These are phyloP conservation scores for Aspergillus bertholletiae DNA, from an alignment of 495 filamentous ascomycete genomes.

Conservation along the genomic window DNA sequence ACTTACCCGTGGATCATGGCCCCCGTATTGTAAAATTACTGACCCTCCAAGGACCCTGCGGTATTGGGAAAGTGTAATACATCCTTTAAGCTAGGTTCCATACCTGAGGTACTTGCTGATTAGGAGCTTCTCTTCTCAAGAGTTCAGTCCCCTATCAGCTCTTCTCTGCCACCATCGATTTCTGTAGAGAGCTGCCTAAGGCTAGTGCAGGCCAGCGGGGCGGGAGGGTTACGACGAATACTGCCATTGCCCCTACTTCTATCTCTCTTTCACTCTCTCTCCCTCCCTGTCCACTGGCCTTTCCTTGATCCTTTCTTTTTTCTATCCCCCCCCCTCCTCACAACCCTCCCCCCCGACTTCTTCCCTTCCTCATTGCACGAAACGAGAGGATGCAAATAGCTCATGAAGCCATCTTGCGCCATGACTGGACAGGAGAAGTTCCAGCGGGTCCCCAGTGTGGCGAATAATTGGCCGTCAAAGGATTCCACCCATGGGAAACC, in stretches of 20 bases:
- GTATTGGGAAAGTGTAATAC: neutral
- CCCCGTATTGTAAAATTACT: neutral
- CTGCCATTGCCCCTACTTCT: no score
- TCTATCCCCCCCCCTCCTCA: no score
- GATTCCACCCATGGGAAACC: constrained; percentile 29
- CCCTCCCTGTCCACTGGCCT: neutral
- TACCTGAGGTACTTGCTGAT: no score
- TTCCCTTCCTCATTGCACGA: neutral
- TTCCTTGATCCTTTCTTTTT: neutral
- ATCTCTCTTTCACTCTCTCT: constrained; percentile 6
- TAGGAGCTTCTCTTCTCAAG: no score
- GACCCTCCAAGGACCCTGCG: neutral
- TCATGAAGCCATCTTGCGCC: constrained; percentile 19
- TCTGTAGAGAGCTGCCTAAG: constrained; percentile 3
- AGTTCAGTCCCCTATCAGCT: no score
- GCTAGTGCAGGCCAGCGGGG: neutral
- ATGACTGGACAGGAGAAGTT: constrained; percentile 26
- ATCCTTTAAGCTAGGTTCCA: neutral
- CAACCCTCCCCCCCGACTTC: neutral
- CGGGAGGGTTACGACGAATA: constrained; percentile 9
- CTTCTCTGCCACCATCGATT: no score
- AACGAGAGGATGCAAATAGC: neutral
- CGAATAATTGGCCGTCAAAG: constrained; percentile 23
- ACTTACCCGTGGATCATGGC: neutral
- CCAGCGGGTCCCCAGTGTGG: constrained; percentile 3